Conservation (phyloP, 2,329 filamentous ascomycete genomes). For the Peltaster fructicola region DNA sequence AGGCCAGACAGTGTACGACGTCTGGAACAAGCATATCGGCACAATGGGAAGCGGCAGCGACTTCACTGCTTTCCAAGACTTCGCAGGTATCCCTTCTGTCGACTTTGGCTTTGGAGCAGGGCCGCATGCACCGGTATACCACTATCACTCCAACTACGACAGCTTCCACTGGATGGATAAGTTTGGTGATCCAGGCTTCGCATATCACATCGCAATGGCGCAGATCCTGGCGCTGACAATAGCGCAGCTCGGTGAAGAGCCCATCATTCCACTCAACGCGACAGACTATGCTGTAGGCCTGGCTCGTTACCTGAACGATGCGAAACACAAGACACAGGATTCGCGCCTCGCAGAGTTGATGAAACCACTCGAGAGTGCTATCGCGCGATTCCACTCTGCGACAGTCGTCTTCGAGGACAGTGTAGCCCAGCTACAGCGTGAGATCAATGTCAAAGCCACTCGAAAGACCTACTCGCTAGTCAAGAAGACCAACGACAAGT, state of each 20-base stretch:
- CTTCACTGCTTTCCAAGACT: constrained; percentile 36
- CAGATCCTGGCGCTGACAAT: constrained; percentile 29
- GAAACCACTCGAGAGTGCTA: constrained; percentile 29
- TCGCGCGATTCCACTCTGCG: constrained; percentile 30
- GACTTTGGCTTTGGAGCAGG: constrained; percentile 27
- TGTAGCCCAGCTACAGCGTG: constrained; percentile 19
- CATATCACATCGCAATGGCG: constrained; percentile 37
- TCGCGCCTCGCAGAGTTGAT: not conserved
- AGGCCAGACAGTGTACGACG: constrained; percentile 52
- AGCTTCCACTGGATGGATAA: constrained; percentile 69
- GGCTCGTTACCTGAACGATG: constrained; percentile 20
- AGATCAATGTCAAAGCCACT: constrained; percentile 24
- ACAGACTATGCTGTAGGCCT: constrained; percentile 28
- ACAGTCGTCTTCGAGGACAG: constrained; percentile 34
- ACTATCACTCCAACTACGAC: constrained; percentile 76
- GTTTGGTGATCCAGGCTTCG: constrained; percentile 48
- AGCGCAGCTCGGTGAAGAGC: constrained; percentile 29
- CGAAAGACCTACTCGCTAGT: constrained; percentile 32
- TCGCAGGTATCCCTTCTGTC: constrained; percentile 31
- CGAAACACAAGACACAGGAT: constrained; percentile 1
- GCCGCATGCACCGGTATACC: constrained; percentile 37
- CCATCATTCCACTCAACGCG: constrained; percentile 29
- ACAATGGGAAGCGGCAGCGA: constrained; percentile 37
- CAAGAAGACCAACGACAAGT: constrained; percentile 50
- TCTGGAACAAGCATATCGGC: constrained; percentile 37